Conservation (phyloP, 1,284 basidiomycete species). For the Melampsora abietis-canadensis region DNA sequence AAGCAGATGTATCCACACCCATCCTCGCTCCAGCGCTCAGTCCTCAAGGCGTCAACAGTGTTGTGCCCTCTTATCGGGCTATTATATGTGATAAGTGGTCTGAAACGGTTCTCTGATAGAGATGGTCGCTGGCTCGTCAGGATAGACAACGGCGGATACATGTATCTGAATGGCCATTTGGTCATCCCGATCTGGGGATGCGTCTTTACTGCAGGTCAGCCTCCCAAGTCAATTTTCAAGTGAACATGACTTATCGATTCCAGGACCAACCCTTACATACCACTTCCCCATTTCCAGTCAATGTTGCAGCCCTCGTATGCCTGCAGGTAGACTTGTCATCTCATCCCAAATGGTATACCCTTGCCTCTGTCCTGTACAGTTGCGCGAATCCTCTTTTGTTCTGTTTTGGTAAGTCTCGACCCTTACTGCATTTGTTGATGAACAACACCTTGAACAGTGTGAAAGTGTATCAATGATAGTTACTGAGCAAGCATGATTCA, state of each 20-base stretch:
- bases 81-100: too few relatives aligned
- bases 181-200: slow-evolving; percentile 6
- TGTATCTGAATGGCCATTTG: not conserved
- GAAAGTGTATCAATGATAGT: too few relatives aligned
- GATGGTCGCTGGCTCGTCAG: too few relatives aligned
- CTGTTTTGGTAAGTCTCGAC: slow-evolving; percentile 5
- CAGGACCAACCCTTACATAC: too few relatives aligned
- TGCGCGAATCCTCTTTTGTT: not conserved
- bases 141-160: not conserved
- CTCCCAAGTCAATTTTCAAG: not conserved
- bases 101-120: too few relatives aligned
- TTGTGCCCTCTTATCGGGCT: too few relatives aligned
- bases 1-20: too few relatives aligned
- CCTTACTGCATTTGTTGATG: not conserved
- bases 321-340: not conserved
- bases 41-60: too few relatives aligned
- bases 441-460: too few relatives aligned
- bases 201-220: not conserved
- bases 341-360: not conserved
- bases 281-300: not conserved
- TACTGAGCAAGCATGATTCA: too few relatives aligned
- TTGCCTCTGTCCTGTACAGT: not conserved
- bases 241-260: not conserved
- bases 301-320: not conserved
- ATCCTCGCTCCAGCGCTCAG: too few relatives aligned